These are phyloP conservation scores for Cystobasidium slooffiae DNA, from an alignment of 1,284 basidiomycete species.

Conservation along the genomic window DNA sequence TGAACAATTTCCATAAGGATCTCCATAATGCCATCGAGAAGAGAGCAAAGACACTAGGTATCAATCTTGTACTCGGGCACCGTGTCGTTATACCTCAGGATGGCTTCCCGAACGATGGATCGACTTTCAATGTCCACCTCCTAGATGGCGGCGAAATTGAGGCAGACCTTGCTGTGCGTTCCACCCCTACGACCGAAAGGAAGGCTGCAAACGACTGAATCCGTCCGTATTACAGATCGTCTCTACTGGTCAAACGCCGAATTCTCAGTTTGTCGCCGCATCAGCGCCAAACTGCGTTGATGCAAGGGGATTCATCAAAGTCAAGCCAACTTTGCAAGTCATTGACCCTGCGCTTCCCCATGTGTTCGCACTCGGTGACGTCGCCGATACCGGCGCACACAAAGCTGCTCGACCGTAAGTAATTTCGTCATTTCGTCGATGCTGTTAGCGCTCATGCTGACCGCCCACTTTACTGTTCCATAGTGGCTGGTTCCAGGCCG, in stretches of 20 bases:
- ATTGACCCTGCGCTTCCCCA: constrained; percentile 60
- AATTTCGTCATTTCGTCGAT: background rate
- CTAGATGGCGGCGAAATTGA: constrained; percentile 64
- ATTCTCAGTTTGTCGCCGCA: constrained; percentile 64
- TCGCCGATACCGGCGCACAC: constrained; percentile 69
- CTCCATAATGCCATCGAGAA: constrained; percentile 62
- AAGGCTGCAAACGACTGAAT: background rate
- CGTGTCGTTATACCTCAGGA: constrained; percentile 31
- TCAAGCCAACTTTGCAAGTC: constrained; percentile 44
- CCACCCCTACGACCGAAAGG: background rate
- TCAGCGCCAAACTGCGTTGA: constrained; percentile 58
- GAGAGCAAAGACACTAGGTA: constrained; percentile 33
- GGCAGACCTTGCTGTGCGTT: constrained; percentile 67
- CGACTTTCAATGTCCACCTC: constrained; percentile 59
- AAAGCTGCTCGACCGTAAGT: constrained; percentile 61
- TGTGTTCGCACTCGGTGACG: constrained; percentile 71
- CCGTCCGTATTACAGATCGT: constrained; percentile 61
- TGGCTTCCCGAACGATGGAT: constrained; percentile 35
- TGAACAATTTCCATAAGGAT: constrained; percentile 66
- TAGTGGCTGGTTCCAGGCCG: constrained; percentile 52
- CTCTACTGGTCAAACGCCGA: constrained; percentile 75
- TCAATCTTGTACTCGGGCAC: constrained; percentile 38
- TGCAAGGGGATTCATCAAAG: constrained; percentile 45
- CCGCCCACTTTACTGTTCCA: background rate
- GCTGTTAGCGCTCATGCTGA: background rate